Conservation (phyloP, 1,284 basidiomycete genomes). For the Sutorius eximius region DNA sequence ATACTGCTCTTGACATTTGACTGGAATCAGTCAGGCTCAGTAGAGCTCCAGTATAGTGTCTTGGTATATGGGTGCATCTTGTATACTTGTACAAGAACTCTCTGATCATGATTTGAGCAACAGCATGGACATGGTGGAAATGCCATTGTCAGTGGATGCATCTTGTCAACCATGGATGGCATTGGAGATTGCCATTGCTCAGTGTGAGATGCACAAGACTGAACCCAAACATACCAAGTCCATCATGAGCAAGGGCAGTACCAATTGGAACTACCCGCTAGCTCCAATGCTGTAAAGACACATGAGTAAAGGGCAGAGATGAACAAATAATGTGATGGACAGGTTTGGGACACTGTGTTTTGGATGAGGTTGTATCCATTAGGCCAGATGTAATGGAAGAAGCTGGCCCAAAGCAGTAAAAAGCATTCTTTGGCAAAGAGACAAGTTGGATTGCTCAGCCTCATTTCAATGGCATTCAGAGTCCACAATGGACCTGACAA, state of each 20-base stretch:
- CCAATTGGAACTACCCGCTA: constrained; percentile 69
- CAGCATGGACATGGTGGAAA: constrained; percentile 98
- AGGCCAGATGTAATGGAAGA: no score
- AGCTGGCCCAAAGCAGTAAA: no score
- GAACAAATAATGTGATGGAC: constrained; percentile 29
- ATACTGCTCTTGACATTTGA: constrained; percentile 95
- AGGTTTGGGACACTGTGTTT: constrained; percentile 29
- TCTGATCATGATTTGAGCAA: constrained; percentile 99
- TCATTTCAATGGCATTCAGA: no score
- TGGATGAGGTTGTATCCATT: constrained; percentile 31
- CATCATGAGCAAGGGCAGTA: constrained; percentile 45
- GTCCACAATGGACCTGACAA: no score
- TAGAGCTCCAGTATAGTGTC: constrained; percentile 95
- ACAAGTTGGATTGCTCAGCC: no score
- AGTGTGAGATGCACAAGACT: constrained; percentile 41
- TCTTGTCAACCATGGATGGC: constrained; percentile 63
- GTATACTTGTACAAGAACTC: constrained; percentile 99
- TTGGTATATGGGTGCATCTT: constrained; percentile 96
- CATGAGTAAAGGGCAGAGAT: constrained; percentile 21
- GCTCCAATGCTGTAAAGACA: constrained; percentile 60
- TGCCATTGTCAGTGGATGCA: constrained; percentile 82
- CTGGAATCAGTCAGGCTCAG: constrained; percentile 87
- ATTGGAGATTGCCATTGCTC: constrained; percentile 54
- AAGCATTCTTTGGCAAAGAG: no score
- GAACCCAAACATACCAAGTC: no score